Percentiles rank a stretch among this genome's conserved stretches.
Conservation (phyloP, 768 basidiomycete species). For the Lentinula aciculospora region DNA sequence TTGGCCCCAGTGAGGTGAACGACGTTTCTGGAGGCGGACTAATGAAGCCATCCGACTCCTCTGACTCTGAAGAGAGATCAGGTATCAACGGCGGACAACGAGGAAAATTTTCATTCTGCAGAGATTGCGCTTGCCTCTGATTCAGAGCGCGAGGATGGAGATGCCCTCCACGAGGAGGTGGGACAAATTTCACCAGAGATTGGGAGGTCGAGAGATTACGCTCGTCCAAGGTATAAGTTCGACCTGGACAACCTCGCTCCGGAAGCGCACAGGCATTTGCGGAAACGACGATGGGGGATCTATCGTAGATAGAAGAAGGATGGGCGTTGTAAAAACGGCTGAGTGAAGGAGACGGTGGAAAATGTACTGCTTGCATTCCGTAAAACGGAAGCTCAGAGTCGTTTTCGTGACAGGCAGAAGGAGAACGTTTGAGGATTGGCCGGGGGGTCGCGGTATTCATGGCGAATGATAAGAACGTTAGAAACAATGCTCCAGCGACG, state of each 20-base stretch:
- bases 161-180: slow-evolving; percentile 1
- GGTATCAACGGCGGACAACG: slow-evolving; percentile 6
- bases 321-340: slow-evolving; percentile 46
- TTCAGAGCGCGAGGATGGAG: slow-evolving; percentile 5
- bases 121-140: neutral
- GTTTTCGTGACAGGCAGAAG: slow-evolving; percentile 17
- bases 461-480: neutral
- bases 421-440: slow-evolving; percentile 54
- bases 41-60: slow-evolving; percentile 10
- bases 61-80: slow-evolving; percentile 9
- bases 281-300: slow-evolving; percentile 69
- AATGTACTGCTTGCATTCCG: slow-evolving; percentile 36
- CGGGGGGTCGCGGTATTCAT: slow-evolving; percentile 30
- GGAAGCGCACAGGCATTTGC: slow-evolving; percentile 75
- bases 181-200: neutral
- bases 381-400: slow-evolving; percentile 15
- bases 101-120: neutral
- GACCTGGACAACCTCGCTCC: slow-evolving; percentile 70
- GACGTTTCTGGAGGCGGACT: slow-evolving; percentile 8
- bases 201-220: neutral
- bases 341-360: slow-evolving; percentile 48
- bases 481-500: neutral
- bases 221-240: slow-evolving; percentile 55
- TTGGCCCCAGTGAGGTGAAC: neutral
- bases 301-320: slow-evolving; percentile 64